These are phyloP conservation scores for Fusarium coicis DNA, from an alignment of 2,329 filamentous ascomycete species.

Conservation along the genomic window DNA sequence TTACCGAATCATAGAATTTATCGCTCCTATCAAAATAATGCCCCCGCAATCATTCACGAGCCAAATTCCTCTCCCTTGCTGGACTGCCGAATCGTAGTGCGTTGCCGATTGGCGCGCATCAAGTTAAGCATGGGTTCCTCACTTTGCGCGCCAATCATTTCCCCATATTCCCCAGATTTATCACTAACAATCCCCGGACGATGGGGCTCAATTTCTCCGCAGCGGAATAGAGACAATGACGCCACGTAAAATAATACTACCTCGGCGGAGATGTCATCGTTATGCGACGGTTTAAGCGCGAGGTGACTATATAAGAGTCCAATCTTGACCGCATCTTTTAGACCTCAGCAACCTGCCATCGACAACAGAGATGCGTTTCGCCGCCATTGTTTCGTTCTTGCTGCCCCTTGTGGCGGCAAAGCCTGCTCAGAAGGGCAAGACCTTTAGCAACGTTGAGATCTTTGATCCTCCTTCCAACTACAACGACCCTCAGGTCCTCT, in stretches of 20 bases:
- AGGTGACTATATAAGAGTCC: constrained; percentile 17
- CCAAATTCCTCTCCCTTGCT: constrained; percentile 11
- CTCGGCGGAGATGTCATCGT: constrained; percentile 1
- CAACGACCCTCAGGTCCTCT: constrained; percentile 56
- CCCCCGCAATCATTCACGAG: constrained; percentile 18
- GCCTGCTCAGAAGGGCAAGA: constrained; percentile 23
- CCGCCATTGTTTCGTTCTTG: constrained; percentile 18
- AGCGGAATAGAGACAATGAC: background rate
- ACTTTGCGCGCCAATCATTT: constrained; percentile 33
- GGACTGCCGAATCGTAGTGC: background rate
- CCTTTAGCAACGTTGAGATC: constrained; percentile 48
- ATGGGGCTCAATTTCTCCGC: constrained; percentile 27
- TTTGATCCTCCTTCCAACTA: constrained; percentile 56
- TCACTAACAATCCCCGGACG: constrained; percentile 13
- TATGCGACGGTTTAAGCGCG: background rate
- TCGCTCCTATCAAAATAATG: constrained; percentile 23
- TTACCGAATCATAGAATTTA: constrained; percentile 8
- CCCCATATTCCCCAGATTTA: constrained; percentile 26
- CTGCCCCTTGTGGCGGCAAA: constrained; percentile 30
- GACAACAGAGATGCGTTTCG: constrained; percentile 26
- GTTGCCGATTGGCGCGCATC: constrained; percentile 31
- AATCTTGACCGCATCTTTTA: background rate
- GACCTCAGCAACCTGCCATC: constrained; percentile 9
- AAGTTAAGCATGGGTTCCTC: background rate
- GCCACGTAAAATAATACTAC: constrained; percentile 2